A percentile compares a stretch with the other conserved stretches of the same genome.
These are phyloP conservation scores for Rasamsonia emersonii DNA, from an alignment of 2,329 filamentous ascomycete species.

Conservation along the genomic window DNA sequence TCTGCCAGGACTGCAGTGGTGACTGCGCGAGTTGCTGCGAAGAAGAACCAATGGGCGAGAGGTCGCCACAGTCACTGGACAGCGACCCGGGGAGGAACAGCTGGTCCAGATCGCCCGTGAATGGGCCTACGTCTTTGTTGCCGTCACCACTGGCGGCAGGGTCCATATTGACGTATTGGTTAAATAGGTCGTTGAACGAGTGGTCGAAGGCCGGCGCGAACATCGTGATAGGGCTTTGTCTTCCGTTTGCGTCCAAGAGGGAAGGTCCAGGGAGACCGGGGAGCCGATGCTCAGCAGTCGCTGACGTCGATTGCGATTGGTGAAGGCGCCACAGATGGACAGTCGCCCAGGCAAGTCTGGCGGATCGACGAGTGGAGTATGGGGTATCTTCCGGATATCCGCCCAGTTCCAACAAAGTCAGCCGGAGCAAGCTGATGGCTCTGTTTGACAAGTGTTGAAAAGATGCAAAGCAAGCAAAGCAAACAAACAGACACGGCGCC, in stretches of 20 bases:
- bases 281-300: conserved; percentile 13
- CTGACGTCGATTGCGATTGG: conserved; percentile 23
- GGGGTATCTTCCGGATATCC: conserved; percentile 6
- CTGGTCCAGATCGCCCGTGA: conserved; percentile 42
- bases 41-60: conserved; percentile 42
- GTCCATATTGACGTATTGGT: conserved; percentile 54
- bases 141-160: conserved; percentile 39
- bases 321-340: conserved; percentile 10
- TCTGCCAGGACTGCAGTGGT: conserved; percentile 45
- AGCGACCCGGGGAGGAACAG: conserved; percentile 43
- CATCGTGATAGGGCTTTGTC: conserved; percentile 47
- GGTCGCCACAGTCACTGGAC: conserved; percentile 44
- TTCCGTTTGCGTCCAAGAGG: conserved; percentile 30
- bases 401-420: conserved; percentile 7
- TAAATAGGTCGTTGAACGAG: conserved; percentile 54
- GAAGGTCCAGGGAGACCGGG: conserved; percentile 12
- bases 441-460: conserved; percentile 24
- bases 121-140: conserved; percentile 38
- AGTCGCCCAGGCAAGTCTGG: conserved; percentile 16
- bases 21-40: conserved; percentile 28
- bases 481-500: conserved; percentile 31
- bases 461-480: conserved; percentile 35
- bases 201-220: conserved; percentile 41
- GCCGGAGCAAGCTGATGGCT: conserved; percentile 11
- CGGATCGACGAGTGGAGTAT: conserved; percentile 12